These are phyloP conservation scores for Chimonanthus praecox DNA, from an alignment of 164 flowering plant species.

Conservation along the genomic window DNA sequence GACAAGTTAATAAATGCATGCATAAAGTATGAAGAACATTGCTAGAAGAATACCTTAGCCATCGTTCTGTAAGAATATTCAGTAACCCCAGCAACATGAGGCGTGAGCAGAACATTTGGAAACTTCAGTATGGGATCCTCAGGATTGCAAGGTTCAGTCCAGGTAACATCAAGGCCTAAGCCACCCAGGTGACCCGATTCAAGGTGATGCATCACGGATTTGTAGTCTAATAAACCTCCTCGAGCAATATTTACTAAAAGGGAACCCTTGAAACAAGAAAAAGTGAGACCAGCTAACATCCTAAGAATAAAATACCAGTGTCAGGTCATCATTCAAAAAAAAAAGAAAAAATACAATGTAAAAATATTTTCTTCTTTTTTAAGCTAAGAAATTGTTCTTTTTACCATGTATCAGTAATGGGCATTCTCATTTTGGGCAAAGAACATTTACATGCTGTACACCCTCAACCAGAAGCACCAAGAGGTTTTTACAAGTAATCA, in stretches of 20 bases:
- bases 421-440: not conserved
- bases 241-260: conserved; percentile 79
- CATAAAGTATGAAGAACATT: not conserved
- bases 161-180: conserved; percentile 84
- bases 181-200: conserved; percentile 86
- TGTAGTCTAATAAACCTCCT: conserved; percentile 77
- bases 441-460: not conserved
- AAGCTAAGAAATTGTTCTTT: too few species aligned
- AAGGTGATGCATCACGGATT: conserved; percentile 49
- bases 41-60: conserved; percentile 66
- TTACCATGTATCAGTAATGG: not conserved
- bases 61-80: conserved; percentile 68
- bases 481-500: too few species aligned
- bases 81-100: conserved; percentile 90
- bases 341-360: too few species aligned
- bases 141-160: conserved; percentile 96
- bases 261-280: conserved; percentile 48
- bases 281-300: not conserved
- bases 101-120: conserved; percentile 76
- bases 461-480: too few species aligned
- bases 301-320: not conserved
- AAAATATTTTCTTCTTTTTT: too few species aligned
- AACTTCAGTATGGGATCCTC: conserved; percentile 65
- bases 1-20: not conserved
- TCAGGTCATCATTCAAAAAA: too few species aligned